Base-by-base conservation (phyloP, 176 grass and related monocot species). In the Oryza longistaminata region DNA sequence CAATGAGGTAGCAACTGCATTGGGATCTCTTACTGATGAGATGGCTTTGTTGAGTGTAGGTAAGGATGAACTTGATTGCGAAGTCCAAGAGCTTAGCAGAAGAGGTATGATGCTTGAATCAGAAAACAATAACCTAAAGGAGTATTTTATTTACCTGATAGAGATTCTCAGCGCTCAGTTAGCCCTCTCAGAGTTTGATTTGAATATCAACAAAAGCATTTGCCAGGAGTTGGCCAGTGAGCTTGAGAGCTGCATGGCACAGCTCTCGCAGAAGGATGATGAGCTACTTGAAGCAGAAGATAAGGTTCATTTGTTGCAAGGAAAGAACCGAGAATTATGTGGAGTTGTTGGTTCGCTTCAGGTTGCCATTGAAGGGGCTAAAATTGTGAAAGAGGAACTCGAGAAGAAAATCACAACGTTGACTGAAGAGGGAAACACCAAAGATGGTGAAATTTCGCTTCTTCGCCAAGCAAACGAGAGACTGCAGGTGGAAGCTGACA, bases 131-230 rank as follows among this genome's bases (percentile, higher is more conserved):
- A 70, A 81, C 77, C 75, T 94, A 50, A 90, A 89, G 80, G 85
- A 90, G 34, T 88, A 78, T 81, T 60, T 91, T 34, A 46, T 79
- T 9, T 90, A 79, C 73, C 64, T 93, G 82, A 48, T 88, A 80
- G 90, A 92, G 69, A 90, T 94, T 81, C 85, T 96, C 29, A 91
- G 50, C 52, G 83, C 75, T 89, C 79, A 66, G 46, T 66, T 96
- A 74, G 78, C 94, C 34, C 83, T 92, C 82, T 89, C 89, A 89
- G 91, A 92, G 74, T 88, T 96, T 55, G 89, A 99, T 85, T 55
- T 95, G 75, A 92, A 89, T 82, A 81, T 80, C 5, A 80, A 66
- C 14, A 82, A 33, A 87, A 86, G 70, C 43, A 9, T 92, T 46
- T 88, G 39, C 81, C 61, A 90, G 78, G 93, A 96, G 53, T 78